Evolutionary conservation across 2,329 filamentous ascomycete genomes (phyloP).

Genomic region (Aureobasidium namibiae): DNA sequence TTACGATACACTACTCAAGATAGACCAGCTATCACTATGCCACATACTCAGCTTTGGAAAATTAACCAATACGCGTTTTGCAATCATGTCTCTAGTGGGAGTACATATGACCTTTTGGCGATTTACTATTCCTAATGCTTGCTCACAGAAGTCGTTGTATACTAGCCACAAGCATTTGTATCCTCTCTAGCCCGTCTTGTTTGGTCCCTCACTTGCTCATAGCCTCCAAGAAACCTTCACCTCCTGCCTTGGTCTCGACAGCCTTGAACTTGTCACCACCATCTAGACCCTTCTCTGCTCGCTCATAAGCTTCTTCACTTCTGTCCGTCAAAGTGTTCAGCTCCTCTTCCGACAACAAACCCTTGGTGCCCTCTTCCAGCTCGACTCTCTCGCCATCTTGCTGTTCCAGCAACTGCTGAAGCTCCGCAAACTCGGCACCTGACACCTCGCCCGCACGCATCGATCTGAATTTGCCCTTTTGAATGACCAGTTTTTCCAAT

Average conservation of each 20-base stretch:
- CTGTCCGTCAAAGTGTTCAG: conserved; percentile 72
- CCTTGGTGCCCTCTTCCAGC: conserved; percentile 45
- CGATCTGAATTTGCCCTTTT: conserved; percentile 72
- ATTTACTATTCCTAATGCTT: neutral
- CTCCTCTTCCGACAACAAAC: conserved; percentile 67
- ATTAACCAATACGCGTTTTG: neutral
- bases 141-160: neutral
- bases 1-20: neutral
- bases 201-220: conserved; percentile 30
- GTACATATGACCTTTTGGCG: neutral
- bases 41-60: neutral
- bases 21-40: neutral
- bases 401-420: conserved; percentile 37
- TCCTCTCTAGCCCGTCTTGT: too few species aligned
- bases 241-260: conserved; percentile 66
- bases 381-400: conserved; percentile 60
- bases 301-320: conserved; percentile 56
- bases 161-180: neutral
- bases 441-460: conserved; percentile 39
- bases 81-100: neutral
- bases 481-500: conserved; percentile 89
- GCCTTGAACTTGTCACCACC: conserved; percentile 46
- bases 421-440: conserved; percentile 40
- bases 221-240: conserved; percentile 37
- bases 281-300: conserved; percentile 71